Conservation (phyloP, 2,329 filamentous ascomycete genomes). For the Penicillium brasilianum region DNA sequence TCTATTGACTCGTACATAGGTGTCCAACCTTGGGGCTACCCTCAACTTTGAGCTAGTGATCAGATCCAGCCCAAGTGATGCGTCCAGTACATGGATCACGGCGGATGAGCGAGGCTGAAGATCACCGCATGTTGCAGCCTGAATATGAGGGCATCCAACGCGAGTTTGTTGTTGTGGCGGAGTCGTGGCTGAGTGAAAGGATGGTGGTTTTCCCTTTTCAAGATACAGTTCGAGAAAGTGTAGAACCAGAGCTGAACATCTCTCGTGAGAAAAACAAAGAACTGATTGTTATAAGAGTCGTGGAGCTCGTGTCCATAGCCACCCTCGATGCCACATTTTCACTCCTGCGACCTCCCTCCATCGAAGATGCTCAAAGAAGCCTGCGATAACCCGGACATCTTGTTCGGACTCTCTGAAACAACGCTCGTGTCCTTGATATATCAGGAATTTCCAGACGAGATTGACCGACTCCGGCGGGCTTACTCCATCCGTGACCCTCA, state of each 20-base stretch:
- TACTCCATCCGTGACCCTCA: slow-evolving; percentile 23
- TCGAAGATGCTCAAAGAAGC: slow-evolving; percentile 15
- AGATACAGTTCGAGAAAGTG: too few species aligned
- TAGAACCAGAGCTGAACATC: not conserved
- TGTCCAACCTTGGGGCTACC: not conserved
- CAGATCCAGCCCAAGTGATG: not conserved
- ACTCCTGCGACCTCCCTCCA: not conserved
- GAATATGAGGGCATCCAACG: not conserved
- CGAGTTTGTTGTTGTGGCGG: not conserved
- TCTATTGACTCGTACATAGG: not conserved
- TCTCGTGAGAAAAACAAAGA: not conserved
- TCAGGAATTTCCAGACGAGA: slow-evolving; percentile 19
- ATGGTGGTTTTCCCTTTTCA: not conserved
- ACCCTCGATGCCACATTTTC: not conserved
- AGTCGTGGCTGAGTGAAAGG: not conserved
- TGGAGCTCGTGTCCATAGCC: not conserved
- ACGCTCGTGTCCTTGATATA: slow-evolving; percentile 17
- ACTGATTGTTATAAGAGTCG: not conserved
- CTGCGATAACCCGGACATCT: slow-evolving; percentile 13
- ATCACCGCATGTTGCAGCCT: not conserved
- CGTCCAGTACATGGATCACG: not conserved
- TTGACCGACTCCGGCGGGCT: slow-evolving; percentile 23
- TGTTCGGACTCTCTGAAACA: slow-evolving; percentile 13
- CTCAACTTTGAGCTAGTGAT: not conserved
- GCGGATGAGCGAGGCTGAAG: not conserved